Base-by-base conservation (phyloP, 768 basidiomycete genomes). In the Cystofilobasidium macerans region DNA sequence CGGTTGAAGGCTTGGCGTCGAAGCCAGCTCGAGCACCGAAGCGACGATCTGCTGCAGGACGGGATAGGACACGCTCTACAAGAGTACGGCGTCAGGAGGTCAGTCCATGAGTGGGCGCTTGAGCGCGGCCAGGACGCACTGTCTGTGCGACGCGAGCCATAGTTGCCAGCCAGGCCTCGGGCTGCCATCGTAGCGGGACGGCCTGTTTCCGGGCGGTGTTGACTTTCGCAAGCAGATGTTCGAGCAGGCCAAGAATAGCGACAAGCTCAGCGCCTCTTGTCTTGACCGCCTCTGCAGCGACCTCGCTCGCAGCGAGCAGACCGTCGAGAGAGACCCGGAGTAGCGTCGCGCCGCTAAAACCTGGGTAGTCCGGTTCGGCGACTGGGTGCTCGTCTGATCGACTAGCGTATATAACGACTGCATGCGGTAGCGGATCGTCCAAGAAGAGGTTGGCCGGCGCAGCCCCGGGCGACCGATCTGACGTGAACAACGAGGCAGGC, bases 41-140 rank as follows among this genome's bases (percentile, higher is more conserved):
- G 81, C 80, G 20, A 88, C 78, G 22, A 82, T 74, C n/a, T 81
- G 80, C 68, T 91, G 87, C 6, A 87, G 80, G 12, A 82, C 76
- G 3, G 81, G 79, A 72, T 94, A 92, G n/a, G 82, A 84, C 11
- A 79, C 73, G 22, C 78, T 75, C 86, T 88, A 62, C 32, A 2
- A 42, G n/a, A n/a, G n/a, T n/a, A n/a, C n/a, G n/a, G n/a, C n/a
- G n/a, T n/a, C n/a, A n/a, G n/a, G n/a, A n/a, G n/a, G n/a, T n/a
- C n/a, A n/a, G n/a, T n/a, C n/a, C n/a, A n/a, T n/a, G n/a, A n/a
- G n/a, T n/a, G 28, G 33, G 62, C 58, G 67, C 62, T 59, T 45
- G 14, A 59, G 47, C 40, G 58, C 67, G 62, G 2, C 14, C 3
- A 40, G 16, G 24, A 18, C 36, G 28, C 26, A 54, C 48, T 36